Percentiles rank a stretch among this genome's conserved stretches.
Evolutionary conservation across 2,329 filamentous ascomycete genomes (phyloP).

Genomic region (Oidium heveae): DNA sequence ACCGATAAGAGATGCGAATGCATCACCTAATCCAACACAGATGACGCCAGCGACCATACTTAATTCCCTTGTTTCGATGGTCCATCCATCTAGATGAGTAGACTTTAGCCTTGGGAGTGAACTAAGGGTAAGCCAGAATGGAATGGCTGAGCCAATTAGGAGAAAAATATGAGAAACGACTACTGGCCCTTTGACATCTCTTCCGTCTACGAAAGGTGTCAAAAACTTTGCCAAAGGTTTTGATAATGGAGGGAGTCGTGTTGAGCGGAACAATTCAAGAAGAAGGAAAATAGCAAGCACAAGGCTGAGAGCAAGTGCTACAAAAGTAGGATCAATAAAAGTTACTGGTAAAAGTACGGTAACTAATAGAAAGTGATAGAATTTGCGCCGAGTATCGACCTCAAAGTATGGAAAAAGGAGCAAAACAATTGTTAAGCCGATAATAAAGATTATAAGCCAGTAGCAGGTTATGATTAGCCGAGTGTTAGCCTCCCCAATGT

Average conservation of each 20-base stretch:
- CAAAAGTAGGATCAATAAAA: conserved; percentile 67
- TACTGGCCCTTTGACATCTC: conserved; percentile 78
- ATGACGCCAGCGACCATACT: conserved; percentile 83
- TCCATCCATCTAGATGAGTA: conserved; percentile 44
- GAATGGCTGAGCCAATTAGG: conserved; percentile 81
- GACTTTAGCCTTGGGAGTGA: conserved; percentile 32
- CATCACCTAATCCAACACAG: conserved; percentile 87
- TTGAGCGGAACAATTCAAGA: conserved; percentile 70
- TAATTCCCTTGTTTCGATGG: conserved; percentile 45
- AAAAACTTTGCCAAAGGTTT: conserved; percentile 69
- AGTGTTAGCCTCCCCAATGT: conserved; percentile 53
- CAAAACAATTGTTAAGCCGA: conserved; percentile 52
- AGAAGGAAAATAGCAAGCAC: conserved; percentile 67
- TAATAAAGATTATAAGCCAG: conserved; percentile 41
- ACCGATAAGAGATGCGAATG: conserved; percentile 74
- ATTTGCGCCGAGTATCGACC: conserved; percentile 85
- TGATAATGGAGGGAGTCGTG: conserved; percentile 72
- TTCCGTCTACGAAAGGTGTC: conserved; percentile 78
- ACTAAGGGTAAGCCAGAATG: conserved; percentile 69
- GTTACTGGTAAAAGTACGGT: conserved; percentile 76
- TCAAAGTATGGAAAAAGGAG: conserved; percentile 53
- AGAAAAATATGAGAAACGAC: conserved; percentile 93
- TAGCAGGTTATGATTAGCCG: conserved; percentile 55
- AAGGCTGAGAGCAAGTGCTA: conserved; percentile 52
- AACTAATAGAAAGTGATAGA: conserved; percentile 98